Base-by-base conservation (phyloP, 805 yeast genomes). In the Yamadazyma scolyti region DNA sequence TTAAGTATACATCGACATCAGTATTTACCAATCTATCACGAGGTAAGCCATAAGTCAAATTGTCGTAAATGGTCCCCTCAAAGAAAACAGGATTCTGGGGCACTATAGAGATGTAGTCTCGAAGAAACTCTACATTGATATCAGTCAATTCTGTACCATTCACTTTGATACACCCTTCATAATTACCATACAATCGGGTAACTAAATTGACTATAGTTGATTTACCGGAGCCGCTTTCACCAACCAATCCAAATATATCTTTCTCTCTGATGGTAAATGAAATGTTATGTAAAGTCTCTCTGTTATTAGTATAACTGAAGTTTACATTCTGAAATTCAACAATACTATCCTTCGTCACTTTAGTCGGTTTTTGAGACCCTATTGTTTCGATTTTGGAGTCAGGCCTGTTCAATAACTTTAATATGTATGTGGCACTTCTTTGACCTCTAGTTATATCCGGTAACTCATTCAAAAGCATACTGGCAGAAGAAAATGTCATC, bases 181-280 rank as follows among this genome's bases (percentile, higher is more conserved):
- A 42, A 2, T 67, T 58, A 1, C 51, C 52, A 37, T 76, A 76
- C 1, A 89, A 54, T 29, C 81, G 61, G 2, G 78, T 54, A 0
- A 89, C 40, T 9, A 89, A 44, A 1, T 69, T 61, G 0, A 77
- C 56, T 1, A 90, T 39, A 0, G 97, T 87, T 0, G 96, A 82
- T 54, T 93, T 93, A 0, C 99, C 99, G 9, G 82, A 72, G 0
- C 99, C 99, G 2, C 97, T 85, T 20, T 73, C 77, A 1, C 98
- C 99, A 3, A 80, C 75, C 1, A 93, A 54, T 1, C 85, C 93
- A 13, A 82, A 62, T 0, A 73, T 61, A 34, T 76, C 74, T 12
- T 75, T 73, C 8, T 58, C 44, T 0, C 46, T 17, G 2, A 89
- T 50, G 0, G 36, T 25, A 19, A 82, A 57, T 7, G 55, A 52